Conservation (phyloP, 2,329 filamentous ascomycete species). For the Ceratocystis eucalypticola region DNA sequence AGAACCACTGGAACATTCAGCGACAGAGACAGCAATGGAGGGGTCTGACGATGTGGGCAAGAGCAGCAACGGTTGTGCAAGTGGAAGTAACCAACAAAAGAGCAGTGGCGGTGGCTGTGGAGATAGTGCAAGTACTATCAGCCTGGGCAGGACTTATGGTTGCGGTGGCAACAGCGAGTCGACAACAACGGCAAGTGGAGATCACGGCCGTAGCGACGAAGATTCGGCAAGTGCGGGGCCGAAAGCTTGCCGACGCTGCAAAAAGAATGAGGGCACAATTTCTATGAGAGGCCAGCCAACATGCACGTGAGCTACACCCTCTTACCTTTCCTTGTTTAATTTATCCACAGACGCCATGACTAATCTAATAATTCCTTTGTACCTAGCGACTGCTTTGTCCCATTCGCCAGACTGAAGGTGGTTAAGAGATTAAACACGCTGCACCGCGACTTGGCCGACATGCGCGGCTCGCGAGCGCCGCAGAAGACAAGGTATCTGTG, state of each 20-base stretch:
- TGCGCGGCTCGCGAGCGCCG: conserved; percentile 25
- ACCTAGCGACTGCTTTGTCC: conserved; percentile 52
- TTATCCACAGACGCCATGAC: conserved; percentile 17
- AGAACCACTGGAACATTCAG: background rate
- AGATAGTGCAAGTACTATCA: background rate
- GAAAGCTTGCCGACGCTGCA: conserved; percentile 17
- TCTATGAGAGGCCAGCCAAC: conserved; percentile 21
- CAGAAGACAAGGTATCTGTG: conserved; percentile 44
- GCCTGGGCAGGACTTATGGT: background rate
- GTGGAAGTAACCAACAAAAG: background rate
- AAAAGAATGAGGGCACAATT: conserved; percentile 14
- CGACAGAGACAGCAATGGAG: background rate
- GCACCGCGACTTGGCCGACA: conserved; percentile 33
- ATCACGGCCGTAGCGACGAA: background rate
- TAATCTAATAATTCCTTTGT: background rate
- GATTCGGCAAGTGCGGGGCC: conserved; percentile 9
- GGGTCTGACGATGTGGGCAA: background rate
- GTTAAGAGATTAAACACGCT: conserved; percentile 53
- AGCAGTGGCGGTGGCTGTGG: background rate
- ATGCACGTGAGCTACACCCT: conserved; percentile 22
- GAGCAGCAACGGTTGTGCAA: background rate
- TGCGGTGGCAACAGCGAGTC: conserved; percentile 5
- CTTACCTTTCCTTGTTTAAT: background rate
- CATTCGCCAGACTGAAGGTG: conserved; percentile 65
- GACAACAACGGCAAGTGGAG: background rate